A percentile compares a stretch with the other conserved stretches of the same genome.
These are phyloP conservation scores for Trichocladium uniseriatum DNA, from an alignment of 495 filamentous ascomycete species.

Conservation along the genomic window DNA sequence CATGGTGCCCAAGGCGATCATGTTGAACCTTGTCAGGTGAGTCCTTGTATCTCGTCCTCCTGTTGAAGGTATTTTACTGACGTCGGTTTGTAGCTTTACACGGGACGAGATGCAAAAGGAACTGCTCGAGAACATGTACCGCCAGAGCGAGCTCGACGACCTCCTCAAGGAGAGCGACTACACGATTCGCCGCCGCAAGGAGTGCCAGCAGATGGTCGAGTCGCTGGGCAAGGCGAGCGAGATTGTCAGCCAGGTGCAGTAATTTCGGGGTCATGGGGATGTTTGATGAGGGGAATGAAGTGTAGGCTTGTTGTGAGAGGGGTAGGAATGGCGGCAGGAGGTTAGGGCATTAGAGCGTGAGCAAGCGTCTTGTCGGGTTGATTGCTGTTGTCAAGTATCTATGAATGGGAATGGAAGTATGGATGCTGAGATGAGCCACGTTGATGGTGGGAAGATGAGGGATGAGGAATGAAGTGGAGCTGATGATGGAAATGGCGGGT, in stretches of 20 bases:
- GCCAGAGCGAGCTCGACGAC: conserved; percentile 77
- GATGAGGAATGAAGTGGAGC: not conserved
- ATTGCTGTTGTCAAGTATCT: not conserved
- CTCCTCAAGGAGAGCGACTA: conserved; percentile 97
- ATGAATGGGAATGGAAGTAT: not conserved
- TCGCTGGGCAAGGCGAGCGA: conserved; percentile 77
- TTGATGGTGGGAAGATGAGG: not conserved
- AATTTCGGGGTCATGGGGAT: conserved; percentile 6
- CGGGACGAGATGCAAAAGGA: conserved; percentile 99
- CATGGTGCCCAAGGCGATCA: conserved; percentile 99
- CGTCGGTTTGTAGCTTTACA: conserved; percentile 52
- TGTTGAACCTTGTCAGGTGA: conserved; percentile 92
- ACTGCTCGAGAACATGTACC: conserved; percentile 96
- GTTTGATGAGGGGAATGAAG: not conserved
- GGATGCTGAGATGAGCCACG: not conserved
- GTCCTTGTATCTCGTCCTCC: conserved; percentile 25
- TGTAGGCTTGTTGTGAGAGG: not conserved
- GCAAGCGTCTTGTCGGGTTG: not conserved
- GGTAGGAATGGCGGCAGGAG: not conserved
- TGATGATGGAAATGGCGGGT: not conserved
- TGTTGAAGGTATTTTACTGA: not conserved
- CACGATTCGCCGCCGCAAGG: conserved; percentile 88
- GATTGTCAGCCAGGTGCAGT: conserved; percentile 97
- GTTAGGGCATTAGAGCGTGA: too few species aligned
- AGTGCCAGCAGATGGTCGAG: conserved; percentile 99